Percentiles rank a stretch among this genome's conserved stretches.
These are phyloP conservation scores for Stramenopiles sp. DNA, from an alignment of 352 stramenopile species.

Conservation along the genomic window DNA sequence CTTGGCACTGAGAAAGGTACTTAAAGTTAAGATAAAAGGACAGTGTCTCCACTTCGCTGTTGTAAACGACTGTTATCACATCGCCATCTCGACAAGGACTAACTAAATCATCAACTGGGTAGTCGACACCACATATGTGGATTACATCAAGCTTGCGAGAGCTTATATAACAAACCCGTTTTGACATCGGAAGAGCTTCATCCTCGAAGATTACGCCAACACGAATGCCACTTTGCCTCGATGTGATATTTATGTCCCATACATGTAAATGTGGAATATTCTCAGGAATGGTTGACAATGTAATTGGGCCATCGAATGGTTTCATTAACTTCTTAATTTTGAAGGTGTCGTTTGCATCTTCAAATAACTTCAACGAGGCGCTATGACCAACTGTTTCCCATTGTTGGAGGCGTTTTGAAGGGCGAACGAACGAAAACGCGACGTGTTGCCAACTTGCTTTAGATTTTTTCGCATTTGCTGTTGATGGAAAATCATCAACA, in stretches of 20 bases:
- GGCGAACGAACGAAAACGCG: background rate
- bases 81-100: background rate
- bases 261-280: background rate
- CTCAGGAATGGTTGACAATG: background rate
- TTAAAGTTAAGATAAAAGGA: background rate
- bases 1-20: background rate
- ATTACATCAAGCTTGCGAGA: background rate
- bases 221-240: background rate
- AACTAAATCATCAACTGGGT: background rate
- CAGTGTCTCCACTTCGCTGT: background rate
- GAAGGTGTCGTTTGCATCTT: background rate
- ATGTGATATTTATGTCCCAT: background rate
- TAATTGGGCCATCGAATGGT: background rate
- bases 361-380: background rate
- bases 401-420: background rate
- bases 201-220: background rate
- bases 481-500: background rate
- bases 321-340: background rate
- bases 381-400: background rate
- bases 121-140: background rate
- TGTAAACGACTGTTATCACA: background rate
- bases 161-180: background rate
- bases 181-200: background rate
- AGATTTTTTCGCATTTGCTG: background rate
- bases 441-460: background rate